Percentiles rank a stretch among this genome's conserved stretches.
Conservation (phyloP, 2,329 filamentous ascomycete genomes). For the Magnaporthiopsis rhizophila region DNA sequence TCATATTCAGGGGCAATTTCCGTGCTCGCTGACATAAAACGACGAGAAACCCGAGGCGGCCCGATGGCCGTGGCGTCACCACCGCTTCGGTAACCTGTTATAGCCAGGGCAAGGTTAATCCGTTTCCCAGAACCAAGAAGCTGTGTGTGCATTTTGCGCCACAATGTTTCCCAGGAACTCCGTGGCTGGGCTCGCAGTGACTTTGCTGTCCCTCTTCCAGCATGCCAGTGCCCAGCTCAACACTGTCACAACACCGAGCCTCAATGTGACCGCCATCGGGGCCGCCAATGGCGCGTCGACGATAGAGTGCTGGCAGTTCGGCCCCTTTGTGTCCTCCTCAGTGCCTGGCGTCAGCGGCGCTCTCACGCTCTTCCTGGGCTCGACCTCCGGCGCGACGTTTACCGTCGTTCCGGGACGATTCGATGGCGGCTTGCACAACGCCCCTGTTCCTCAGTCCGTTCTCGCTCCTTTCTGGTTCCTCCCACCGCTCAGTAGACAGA, state of each 20-base stretch:
- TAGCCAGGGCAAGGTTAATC: background rate
- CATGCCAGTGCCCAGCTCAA: background rate
- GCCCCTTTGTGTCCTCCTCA: conserved; percentile 23
- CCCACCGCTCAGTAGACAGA: too few relatives aligned
- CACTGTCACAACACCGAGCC: background rate
- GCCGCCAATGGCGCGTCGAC: conserved; percentile 28
- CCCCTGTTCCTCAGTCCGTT: conserved; percentile 32
- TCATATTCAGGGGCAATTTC: background rate
- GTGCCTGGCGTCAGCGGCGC: conserved; percentile 25
- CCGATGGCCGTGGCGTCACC: too few relatives aligned
- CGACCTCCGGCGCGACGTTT: conserved; percentile 24
- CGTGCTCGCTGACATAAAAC: background rate
- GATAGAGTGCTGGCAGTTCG: conserved; percentile 38
- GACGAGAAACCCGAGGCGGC: background rate
- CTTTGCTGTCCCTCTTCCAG: background rate
- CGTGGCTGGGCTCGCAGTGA: background rate
- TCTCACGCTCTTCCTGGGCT: conserved; percentile 22
- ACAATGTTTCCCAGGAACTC: background rate
- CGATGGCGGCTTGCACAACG: conserved; percentile 32
- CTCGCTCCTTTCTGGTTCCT: too few relatives aligned
- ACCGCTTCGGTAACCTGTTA: background rate
- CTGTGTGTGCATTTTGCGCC: background rate
- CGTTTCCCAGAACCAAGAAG: background rate
- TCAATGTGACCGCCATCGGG: conserved; percentile 34
- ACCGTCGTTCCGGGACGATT: conserved; percentile 27